These are phyloP conservation scores for Penicillium steckii DNA, from an alignment of 495 filamentous ascomycete genomes.

Conservation along the genomic window DNA sequence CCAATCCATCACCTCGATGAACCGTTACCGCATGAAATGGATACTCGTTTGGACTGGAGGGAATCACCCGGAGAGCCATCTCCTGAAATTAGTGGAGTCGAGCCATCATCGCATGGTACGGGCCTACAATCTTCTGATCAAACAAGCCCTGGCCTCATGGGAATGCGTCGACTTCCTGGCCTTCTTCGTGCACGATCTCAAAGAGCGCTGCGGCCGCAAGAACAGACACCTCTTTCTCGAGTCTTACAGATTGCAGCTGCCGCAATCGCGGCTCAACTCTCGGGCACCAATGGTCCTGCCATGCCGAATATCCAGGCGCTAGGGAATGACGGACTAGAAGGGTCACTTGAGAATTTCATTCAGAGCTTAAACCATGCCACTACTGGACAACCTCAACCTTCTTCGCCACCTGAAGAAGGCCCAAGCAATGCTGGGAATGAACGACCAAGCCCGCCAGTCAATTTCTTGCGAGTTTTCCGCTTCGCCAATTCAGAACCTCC, in stretches of 20 bases:
- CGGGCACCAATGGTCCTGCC: constrained; percentile 52
- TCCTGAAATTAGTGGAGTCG: constrained; percentile 45
- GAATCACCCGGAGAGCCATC: constrained; percentile 33
- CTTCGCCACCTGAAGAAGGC: constrained; percentile 27
- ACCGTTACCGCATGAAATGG: constrained; percentile 32
- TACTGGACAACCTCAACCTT: constrained; percentile 41
- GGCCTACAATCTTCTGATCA: constrained; percentile 22
- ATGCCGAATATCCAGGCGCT: constrained; percentile 58
- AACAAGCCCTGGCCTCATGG: constrained; percentile 23
- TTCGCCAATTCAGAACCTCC: constrained; percentile 52
- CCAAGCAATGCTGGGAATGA: constrained; percentile 25
- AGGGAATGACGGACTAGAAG: constrained; percentile 56
- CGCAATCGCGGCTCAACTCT: constrained; percentile 59
- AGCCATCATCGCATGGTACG: constrained; percentile 27
- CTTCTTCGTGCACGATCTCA: constrained; percentile 49
- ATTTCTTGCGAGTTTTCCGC: constrained; percentile 60
- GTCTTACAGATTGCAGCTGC: constrained; percentile 60
- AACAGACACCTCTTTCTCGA: constrained; percentile 56
- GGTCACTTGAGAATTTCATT: constrained; percentile 56
- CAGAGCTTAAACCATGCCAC: constrained; percentile 55
- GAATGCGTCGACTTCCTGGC: constrained; percentile 41
- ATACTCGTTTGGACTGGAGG: constrained; percentile 42
- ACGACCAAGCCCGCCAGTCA: constrained; percentile 48
- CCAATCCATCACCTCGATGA: constrained; percentile 7
- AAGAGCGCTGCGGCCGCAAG: constrained; percentile 50